Conservation (phyloP, 1,139 yeast genomes). For the Yamadazyma blattariae region DNA sequence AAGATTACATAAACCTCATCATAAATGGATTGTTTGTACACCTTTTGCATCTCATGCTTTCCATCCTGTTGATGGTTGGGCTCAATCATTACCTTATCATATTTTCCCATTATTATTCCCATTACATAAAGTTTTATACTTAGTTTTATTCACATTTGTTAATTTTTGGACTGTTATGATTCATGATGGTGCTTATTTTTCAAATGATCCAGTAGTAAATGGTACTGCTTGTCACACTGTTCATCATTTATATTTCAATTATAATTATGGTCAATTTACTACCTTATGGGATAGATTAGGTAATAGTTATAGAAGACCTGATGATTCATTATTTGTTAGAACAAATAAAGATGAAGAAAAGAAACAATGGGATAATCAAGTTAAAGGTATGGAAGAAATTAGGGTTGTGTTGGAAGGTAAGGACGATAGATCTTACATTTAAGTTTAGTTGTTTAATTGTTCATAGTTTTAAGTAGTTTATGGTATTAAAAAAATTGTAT, state of each 20-base stretch:
- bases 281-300: constrained; percentile 98
- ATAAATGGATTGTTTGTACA: constrained; percentile 98
- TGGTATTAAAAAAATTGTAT: neutral
- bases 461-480: no score
- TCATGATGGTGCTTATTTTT: constrained; percentile 94
- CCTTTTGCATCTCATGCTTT: constrained; percentile 98
- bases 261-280: constrained; percentile 97
- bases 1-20: constrained; percentile 93
- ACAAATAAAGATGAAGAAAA: constrained; percentile 49
- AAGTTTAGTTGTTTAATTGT: no score
- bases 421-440: constrained; percentile 48
- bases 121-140: constrained; percentile 80
- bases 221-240: constrained; percentile 99
- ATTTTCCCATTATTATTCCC: constrained; percentile 89
- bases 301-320: constrained; percentile 89
- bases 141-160: constrained; percentile 80
- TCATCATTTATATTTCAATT: constrained; percentile 94
- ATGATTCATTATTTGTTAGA: constrained; percentile 75
- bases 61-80: constrained; percentile 96
- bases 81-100: constrained; percentile 92
- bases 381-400: constrained; percentile 73
- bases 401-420: constrained; percentile 77
- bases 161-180: constrained; percentile 98
- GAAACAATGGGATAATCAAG: constrained; percentile 71
- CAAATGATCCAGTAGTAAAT: constrained; percentile 89